phyloP scores from a whole-genome alignment of 2,329 filamentous ascomycete species.

The Talaromyces funiculosus region DNA sequence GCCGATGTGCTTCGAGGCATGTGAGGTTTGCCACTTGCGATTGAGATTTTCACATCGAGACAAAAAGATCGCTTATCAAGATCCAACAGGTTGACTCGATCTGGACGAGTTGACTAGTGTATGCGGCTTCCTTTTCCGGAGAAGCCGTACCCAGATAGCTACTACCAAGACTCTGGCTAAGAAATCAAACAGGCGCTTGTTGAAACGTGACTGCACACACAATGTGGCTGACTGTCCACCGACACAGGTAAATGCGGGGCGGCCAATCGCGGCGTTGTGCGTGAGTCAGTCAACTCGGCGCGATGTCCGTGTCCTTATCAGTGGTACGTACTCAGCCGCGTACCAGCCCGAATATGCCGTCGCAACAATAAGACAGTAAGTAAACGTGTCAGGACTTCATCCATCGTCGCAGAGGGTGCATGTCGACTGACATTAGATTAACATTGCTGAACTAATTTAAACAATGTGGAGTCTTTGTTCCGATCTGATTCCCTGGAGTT shows the following conservation, averaged over 20 bases:
- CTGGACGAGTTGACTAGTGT: neutral
- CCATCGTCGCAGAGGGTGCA: neutral
- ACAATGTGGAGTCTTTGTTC: neutral
- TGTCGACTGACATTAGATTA: neutral
- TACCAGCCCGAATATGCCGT: neutral
- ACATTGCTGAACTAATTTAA: neutral
- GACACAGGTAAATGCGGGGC: neutral
- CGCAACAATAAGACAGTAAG: neutral
- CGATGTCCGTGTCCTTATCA: neutral
- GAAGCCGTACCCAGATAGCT: neutral
- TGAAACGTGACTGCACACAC: neutral
- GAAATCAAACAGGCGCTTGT: neutral
- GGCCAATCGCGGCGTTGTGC: neutral
- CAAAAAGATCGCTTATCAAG: no score
- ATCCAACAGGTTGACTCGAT: no score
- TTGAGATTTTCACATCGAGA: no score
- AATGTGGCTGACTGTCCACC: no score
- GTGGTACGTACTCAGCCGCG: neutral
- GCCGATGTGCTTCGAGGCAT: neutral
- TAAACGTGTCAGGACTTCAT: neutral
- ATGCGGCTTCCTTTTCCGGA: neutral
- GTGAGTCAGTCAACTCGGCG: neutral
- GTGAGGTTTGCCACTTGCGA: neutral
- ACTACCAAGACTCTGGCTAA: no score
- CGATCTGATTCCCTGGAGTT: constrained; percentile 1